These are phyloP conservation scores for Ascochyta pisi DNA, from an alignment of 2,329 filamentous ascomycete species.

Conservation along the genomic window DNA sequence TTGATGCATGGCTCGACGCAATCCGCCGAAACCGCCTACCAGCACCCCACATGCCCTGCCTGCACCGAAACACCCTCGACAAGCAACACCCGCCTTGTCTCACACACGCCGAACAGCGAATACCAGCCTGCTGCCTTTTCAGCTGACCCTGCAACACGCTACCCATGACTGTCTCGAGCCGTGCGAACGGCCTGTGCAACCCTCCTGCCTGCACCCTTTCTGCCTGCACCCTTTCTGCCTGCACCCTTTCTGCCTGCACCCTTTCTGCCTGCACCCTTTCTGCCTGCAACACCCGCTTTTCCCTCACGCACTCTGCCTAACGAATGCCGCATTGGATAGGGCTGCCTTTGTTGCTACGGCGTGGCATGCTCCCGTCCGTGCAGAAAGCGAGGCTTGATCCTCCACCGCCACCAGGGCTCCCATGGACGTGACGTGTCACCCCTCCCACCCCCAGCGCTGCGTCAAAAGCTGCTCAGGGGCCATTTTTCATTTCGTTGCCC, in stretches of 20 bases:
- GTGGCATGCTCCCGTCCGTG: slow-evolving; percentile 13
- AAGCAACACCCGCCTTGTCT: slow-evolving; percentile 8
- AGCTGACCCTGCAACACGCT: slow-evolving; percentile 6
- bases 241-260: neutral
- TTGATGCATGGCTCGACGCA: neutral
- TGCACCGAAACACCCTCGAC: slow-evolving; percentile 20
- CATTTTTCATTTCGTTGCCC: slow-evolving; percentile 4
- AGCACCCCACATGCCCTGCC: slow-evolving; percentile 31
- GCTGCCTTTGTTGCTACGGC: slow-evolving; percentile 20
- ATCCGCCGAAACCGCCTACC: slow-evolving; percentile 13
- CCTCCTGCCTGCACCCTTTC: neutral
- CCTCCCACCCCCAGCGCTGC: slow-evolving; percentile 9
- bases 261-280: neutral
- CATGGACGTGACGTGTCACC: slow-evolving; percentile 16
- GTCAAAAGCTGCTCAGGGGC: slow-evolving; percentile 8
- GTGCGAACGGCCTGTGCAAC: slow-evolving; percentile 15
- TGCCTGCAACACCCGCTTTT: slow-evolving; percentile 3
- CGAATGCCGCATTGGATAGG: slow-evolving; percentile 35
- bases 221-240: slow-evolving; percentile 4
- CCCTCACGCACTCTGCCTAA: neutral
- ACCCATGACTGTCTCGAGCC: slow-evolving; percentile 10
- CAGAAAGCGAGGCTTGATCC: slow-evolving; percentile 9
- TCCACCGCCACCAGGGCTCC: slow-evolving; percentile 10
- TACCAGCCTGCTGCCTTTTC: slow-evolving; percentile 3
- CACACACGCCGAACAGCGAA: slow-evolving; percentile 15